A percentile compares a stretch with the other conserved stretches of the same genome.
Evolutionary conservation across 257 asterid genomes (phyloP).

Genomic region (Solanum tacnaense): DNA sequence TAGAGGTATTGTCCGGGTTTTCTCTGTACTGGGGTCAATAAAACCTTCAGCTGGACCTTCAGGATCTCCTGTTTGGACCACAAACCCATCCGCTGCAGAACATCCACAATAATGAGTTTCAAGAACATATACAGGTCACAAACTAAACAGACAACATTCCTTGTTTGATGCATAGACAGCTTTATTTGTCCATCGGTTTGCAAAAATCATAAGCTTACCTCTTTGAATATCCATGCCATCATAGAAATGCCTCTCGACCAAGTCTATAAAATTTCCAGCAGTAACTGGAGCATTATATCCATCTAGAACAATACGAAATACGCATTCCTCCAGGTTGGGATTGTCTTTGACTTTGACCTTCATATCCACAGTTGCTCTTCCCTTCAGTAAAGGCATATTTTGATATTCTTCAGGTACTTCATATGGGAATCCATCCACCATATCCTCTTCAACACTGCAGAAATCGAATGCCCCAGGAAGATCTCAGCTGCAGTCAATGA

Average conservation of each 20-base stretch:
- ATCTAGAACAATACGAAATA: constrained; percentile 80
- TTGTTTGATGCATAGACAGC: background rate
- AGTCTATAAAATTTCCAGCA: constrained; percentile 86
- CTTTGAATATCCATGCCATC: constrained; percentile 99
- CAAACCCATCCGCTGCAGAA: constrained; percentile 93
- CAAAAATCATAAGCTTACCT: constrained; percentile 32
- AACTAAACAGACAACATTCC: background rate
- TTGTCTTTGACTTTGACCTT: constrained; percentile 96
- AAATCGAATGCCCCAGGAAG: constrained; percentile 99
- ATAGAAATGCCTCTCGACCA: constrained; percentile 90
- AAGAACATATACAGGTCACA: background rate
- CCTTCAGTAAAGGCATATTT: constrained; percentile 87
- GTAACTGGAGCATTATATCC: constrained; percentile 98
- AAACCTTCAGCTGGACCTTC: constrained; percentile 99
- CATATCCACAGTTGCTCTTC: constrained; percentile 96
- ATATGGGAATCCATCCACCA: constrained; percentile 95
- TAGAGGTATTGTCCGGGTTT: constrained; percentile 73
- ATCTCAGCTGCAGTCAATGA: constrained; percentile 99
- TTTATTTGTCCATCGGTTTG: background rate
- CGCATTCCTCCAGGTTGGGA: constrained; percentile 66
- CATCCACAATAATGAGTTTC: constrained; percentile 17
- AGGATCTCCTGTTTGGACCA: constrained; percentile 99
- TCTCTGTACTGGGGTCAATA: constrained; percentile 92
- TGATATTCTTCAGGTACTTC: constrained; percentile 91
- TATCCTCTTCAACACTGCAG: constrained; percentile 99